A percentile compares a stretch with the other conserved stretches of the same genome.
Conservation (phyloP, 2,329 filamentous ascomycete species). For the Botrytis pseudocinerea region DNA sequence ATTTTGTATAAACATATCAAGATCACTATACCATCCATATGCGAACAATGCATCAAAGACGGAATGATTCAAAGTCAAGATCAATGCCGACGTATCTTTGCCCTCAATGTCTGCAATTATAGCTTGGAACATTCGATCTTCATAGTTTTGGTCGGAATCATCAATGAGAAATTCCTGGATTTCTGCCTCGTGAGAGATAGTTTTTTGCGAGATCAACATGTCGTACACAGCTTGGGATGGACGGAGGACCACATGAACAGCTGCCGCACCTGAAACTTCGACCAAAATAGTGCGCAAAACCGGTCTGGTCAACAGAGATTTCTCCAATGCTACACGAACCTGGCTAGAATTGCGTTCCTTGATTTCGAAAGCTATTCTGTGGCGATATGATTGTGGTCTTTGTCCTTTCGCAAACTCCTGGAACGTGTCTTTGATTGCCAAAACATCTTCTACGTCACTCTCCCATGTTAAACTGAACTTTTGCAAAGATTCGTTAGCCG, state of each 20-base stretch:
- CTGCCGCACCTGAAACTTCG: neutral
- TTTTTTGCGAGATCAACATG: neutral
- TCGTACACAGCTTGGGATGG: neutral
- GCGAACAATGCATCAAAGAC: slow-evolving; percentile 13
- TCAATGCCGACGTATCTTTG: neutral
- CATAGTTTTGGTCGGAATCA: neutral
- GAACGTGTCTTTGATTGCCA: slow-evolving; percentile 11
- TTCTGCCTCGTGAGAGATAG: neutral
- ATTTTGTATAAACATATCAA: slow-evolving; percentile 1
- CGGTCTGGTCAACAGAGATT: neutral
- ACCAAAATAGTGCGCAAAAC: neutral
- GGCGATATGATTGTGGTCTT: slow-evolving; percentile 3
- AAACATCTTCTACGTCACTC: slow-evolving; percentile 4
- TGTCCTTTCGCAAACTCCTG: slow-evolving; percentile 3
- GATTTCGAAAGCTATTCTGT: slow-evolving; percentile 9
- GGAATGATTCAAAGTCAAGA: neutral
- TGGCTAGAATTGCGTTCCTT: neutral
- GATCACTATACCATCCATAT: slow-evolving; percentile 8
- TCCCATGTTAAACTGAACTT: neutral
- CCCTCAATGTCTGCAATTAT: neutral
- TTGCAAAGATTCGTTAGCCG: neutral
- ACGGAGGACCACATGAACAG: neutral
- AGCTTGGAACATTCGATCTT: neutral
- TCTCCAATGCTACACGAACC: neutral
- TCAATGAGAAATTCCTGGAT: neutral